These are phyloP conservation scores for Cinnamomum chago DNA, from an alignment of 164 flowering plant species.

Conservation along the genomic window DNA sequence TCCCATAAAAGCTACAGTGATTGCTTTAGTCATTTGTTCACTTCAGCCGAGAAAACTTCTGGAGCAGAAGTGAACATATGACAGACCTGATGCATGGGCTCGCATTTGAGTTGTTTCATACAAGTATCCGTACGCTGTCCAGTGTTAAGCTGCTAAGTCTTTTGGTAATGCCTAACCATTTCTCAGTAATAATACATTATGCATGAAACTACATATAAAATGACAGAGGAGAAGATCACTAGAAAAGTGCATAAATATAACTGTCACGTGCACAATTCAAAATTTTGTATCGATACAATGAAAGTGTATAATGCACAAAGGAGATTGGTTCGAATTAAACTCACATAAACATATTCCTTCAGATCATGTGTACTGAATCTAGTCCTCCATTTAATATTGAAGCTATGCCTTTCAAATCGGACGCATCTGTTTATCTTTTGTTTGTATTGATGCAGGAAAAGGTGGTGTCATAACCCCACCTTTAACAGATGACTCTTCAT, in stretches of 20 bases:
- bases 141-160: too few relatives aligned
- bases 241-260: too few relatives aligned
- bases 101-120: background rate
- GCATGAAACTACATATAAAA: background rate
- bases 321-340: background rate
- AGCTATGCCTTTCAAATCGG: background rate
- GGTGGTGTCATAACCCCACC: slow-evolving; percentile 42
- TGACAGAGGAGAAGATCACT: background rate
- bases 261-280: background rate
- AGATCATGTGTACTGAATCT: background rate
- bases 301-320: background rate
- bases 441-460: slow-evolving; percentile 24
- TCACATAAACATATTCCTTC: background rate
- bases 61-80: background rate
- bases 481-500: slow-evolving; percentile 22
- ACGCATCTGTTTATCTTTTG: slow-evolving; percentile 22
- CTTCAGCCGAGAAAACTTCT: too few relatives aligned
- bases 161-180: background rate
- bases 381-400: too few relatives aligned
- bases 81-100: background rate
- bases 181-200: background rate
- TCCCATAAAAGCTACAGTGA: too few relatives aligned
- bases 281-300: background rate
- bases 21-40: too few relatives aligned
- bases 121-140: background rate